A percentile compares a stretch with the other conserved stretches of the same genome.
phyloP scores from a whole-genome alignment of 345 rosid genomes.

The Syzygium aromaticum region DNA sequence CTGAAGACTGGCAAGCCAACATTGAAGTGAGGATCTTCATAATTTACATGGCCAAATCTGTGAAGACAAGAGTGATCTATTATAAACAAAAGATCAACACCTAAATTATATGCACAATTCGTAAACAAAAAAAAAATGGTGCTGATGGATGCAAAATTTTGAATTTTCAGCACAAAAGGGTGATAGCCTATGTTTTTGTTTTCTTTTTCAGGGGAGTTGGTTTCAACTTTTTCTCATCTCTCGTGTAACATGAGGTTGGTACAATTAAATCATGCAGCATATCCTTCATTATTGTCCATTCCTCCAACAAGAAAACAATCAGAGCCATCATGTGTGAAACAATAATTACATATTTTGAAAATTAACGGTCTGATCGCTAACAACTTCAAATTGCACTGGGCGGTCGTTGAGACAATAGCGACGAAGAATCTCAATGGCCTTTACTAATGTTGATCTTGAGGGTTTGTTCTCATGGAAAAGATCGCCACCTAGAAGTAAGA shows the following conservation, averaged over 20 bases:
- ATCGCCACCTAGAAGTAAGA: constrained; percentile 91
- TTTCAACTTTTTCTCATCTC: neutral
- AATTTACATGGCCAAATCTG: constrained; percentile 98
- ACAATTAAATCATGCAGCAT: neutral
- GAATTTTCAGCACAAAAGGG: neutral
- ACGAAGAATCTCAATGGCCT: constrained; percentile 96
- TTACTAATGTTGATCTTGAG: constrained; percentile 85
- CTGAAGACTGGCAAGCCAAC: constrained; percentile 96
- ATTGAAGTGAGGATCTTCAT: constrained; percentile 97
- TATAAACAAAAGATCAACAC: neutral
- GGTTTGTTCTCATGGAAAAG: constrained; percentile 99
- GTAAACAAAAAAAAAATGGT: neutral
- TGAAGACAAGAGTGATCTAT: neutral
- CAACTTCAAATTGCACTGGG: constrained; percentile 96
- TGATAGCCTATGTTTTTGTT: neutral
- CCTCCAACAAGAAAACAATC: neutral
- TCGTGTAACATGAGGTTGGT: neutral
- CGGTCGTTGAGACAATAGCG: constrained; percentile 80
- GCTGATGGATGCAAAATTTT: neutral
- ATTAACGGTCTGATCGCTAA: constrained; percentile 94
- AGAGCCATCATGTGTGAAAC: neutral
- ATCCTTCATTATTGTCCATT: neutral
- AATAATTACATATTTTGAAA: constrained; percentile 60
- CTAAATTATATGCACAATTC: neutral
- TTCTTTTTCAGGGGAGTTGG: neutral